Percentiles rank a stretch among this genome's conserved stretches.
Conservation (phyloP, 306 rosid genomes). For the Casuarina cunninghamiana region DNA sequence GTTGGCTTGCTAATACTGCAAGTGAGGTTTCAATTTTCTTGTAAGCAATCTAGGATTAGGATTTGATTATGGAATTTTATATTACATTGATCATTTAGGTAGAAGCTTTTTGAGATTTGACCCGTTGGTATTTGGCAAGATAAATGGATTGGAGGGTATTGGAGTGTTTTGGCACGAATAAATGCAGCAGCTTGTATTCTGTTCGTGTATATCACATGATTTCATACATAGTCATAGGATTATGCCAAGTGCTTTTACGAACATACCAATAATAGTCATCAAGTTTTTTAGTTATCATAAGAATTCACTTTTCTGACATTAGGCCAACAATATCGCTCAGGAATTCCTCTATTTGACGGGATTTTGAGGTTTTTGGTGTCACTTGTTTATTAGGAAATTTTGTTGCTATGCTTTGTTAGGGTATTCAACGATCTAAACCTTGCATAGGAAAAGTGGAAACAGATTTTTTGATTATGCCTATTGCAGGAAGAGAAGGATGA, state of each 20-base stretch:
- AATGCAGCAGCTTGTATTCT: neutral
- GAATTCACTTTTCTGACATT: neutral
- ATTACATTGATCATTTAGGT: neutral
- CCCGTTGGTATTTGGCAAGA: neutral
- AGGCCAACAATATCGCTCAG: neutral
- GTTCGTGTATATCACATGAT: neutral
- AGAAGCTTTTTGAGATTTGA: neutral
- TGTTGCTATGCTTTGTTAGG: neutral
- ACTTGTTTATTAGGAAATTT: neutral
- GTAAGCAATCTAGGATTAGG: neutral
- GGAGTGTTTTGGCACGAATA: neutral
- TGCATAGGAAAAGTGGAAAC: neutral
- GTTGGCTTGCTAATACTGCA: neutral
- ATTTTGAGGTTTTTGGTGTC: neutral
- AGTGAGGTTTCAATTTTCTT: neutral
- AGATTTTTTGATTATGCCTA: neutral
- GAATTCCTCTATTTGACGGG: neutral
- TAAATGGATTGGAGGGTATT: neutral
- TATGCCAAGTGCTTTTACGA: neutral
- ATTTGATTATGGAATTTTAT: neutral
- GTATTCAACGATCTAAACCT: neutral
- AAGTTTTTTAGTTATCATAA: neutral
- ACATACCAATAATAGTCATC: neutral
- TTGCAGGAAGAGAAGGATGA: neutral
- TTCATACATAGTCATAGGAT: neutral